A percentile compares a stretch with the other conserved stretches of the same genome.
Conservation (phyloP, 2,329 filamentous ascomycete species). For the Fusarium foetens region DNA sequence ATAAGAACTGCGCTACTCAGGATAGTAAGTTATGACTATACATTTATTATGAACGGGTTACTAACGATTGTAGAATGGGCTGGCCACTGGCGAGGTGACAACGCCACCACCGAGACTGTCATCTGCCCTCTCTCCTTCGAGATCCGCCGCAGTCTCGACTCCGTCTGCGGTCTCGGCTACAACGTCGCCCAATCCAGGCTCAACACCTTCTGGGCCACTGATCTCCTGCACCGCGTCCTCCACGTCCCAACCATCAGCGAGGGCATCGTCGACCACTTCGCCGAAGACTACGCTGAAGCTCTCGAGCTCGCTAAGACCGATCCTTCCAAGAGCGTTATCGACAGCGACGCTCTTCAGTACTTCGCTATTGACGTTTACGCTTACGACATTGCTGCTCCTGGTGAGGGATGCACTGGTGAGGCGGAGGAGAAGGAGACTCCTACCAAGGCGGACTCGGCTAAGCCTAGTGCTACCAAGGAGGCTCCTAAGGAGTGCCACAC, state of each 20-base stretch:
- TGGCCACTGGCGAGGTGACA: conserved; percentile 74
- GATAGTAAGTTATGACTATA: conserved; percentile 47
- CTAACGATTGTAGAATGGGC: conserved; percentile 62
- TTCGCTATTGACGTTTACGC: conserved; percentile 76
- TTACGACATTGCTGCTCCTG: conserved; percentile 71
- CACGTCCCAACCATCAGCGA: conserved; percentile 71
- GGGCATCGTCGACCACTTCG: conserved; percentile 69
- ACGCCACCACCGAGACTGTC: conserved; percentile 73
- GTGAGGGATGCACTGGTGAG: conserved; percentile 68
- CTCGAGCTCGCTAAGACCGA: conserved; percentile 61
- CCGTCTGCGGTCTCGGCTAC: conserved; percentile 71
- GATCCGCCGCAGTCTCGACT: conserved; percentile 65
- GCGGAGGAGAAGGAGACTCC: conserved; percentile 27
- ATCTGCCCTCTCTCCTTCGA: conserved; percentile 73
- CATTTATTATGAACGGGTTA: rapidly evolving
- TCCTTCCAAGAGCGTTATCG: conserved; percentile 60
- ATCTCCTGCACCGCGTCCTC: conserved; percentile 73
- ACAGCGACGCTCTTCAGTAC: conserved; percentile 73
- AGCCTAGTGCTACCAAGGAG: background rate
- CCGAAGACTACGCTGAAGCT: conserved; percentile 66
- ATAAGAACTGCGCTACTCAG: conserved; percentile 68
- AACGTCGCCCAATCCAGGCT: conserved; percentile 65
- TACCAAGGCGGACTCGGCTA: conserved; percentile 49
- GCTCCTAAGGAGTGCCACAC: conserved; percentile 53
- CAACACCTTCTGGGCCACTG: conserved; percentile 72